Percentiles rank a stretch among this genome's conserved stretches.
Evolutionary conservation across 106 monocot genomes (phyloP).

Genomic region (Allium fistulosum): DNA sequence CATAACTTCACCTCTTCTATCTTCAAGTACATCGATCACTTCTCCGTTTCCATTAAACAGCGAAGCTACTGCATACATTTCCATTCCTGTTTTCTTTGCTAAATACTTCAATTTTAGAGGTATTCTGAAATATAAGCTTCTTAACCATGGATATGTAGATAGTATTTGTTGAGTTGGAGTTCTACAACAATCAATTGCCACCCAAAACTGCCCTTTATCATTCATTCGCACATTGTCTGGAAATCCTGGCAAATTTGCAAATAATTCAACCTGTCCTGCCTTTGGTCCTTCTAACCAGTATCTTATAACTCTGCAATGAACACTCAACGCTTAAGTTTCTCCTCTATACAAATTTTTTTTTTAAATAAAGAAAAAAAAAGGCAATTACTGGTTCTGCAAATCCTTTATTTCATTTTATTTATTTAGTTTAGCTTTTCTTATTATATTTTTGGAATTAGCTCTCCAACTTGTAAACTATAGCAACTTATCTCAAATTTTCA

Average conservation of each 20-base stretch:
- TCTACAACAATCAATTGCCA: constrained; percentile 87
- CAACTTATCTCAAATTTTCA: too few species aligned
- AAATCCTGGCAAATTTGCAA: constrained; percentile 80
- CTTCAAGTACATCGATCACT: constrained; percentile 64
- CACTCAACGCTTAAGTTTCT: too few species aligned
- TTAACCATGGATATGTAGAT: constrained; percentile 66
- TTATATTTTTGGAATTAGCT: too few species aligned
- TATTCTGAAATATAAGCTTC: constrained; percentile 73
- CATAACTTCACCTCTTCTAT: constrained; percentile 55
- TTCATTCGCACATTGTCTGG: constrained; percentile 82
- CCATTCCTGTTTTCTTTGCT: constrained; percentile 32
- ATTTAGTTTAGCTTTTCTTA: too few species aligned
- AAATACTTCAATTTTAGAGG: constrained; percentile 52
- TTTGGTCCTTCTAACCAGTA: constrained; percentile 72
- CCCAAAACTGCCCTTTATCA: constrained; percentile 73
- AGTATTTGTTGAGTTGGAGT: constrained; percentile 53
- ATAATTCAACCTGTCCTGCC: constrained; percentile 41
- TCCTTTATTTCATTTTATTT: too few species aligned
- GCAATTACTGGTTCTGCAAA: too few species aligned
- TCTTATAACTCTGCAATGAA: constrained; percentile 56
- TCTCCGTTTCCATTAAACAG: constrained; percentile 52
- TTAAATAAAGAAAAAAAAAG: too few species aligned
- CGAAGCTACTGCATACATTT: constrained; percentile 68
- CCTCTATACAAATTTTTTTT: too few species aligned
- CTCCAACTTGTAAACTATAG: too few species aligned